Conservation (phyloP, 2,329 filamentous ascomycete species). For the Bipolaris gigantea region DNA sequence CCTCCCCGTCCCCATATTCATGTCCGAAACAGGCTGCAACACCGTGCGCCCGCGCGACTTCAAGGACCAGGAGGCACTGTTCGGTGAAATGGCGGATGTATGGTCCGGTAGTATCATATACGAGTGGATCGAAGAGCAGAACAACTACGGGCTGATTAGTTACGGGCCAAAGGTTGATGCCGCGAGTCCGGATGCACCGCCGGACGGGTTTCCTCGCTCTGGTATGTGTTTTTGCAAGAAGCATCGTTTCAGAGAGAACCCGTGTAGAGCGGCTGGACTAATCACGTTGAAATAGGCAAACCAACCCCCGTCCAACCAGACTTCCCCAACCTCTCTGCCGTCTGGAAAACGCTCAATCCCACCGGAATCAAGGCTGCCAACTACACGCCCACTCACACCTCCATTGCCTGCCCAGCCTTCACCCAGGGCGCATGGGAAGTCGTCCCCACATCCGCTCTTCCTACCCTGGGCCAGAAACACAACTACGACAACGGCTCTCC, state of each 20-base stretch:
- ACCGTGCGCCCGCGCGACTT: conserved; percentile 63
- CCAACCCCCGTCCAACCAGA: conserved; percentile 75
- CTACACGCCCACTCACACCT: conserved; percentile 65
- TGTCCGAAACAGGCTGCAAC: conserved; percentile 88
- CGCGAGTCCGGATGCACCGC: conserved; percentile 49
- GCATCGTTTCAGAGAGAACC: too few species aligned
- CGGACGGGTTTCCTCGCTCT: conserved; percentile 68
- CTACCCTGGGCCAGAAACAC: conserved; percentile 61
- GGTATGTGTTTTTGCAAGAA: conserved; percentile 37
- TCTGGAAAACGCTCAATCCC: conserved; percentile 74
- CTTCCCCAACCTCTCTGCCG: conserved; percentile 73
- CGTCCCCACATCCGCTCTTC: conserved; percentile 68
- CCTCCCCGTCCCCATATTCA: conserved; percentile 62
- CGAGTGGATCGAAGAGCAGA: conserved; percentile 85
- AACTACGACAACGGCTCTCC: conserved; percentile 14
- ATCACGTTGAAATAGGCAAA: conserved; percentile 50
- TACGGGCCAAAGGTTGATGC: conserved; percentile 66
- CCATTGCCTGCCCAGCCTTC: conserved; percentile 70
- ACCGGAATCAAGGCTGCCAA: conserved; percentile 66
- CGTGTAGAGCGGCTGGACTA: too few species aligned
- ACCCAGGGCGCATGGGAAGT: conserved; percentile 73
- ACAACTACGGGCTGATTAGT: conserved; percentile 78
- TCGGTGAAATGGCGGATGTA: conserved; percentile 72
- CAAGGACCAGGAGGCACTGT: conserved; percentile 74
- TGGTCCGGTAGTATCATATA: conserved; percentile 83